phyloP scores from a whole-genome alignment of 768 basidiomycete genomes.

The Tubosaeta sp. region DNA sequence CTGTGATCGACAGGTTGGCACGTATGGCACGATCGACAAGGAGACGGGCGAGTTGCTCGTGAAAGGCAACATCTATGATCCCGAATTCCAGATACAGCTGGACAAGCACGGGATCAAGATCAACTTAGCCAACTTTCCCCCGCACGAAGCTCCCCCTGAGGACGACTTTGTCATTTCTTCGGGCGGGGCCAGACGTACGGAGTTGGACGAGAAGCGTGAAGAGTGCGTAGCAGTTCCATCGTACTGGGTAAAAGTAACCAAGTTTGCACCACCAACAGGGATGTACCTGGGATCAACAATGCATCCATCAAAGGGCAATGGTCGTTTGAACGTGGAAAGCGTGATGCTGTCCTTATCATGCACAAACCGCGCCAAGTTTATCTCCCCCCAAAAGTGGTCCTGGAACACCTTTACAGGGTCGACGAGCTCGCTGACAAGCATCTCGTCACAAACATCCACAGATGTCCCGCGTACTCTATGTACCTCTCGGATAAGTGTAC shows the following conservation, averaged over 20 bases:
- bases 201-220: conserved; percentile 9
- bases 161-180: conserved; percentile 24
- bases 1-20: conserved; percentile 28
- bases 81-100: conserved; percentile 15
- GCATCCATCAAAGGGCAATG: conserved; percentile 31
- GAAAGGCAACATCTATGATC: conserved; percentile 37
- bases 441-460: conserved; percentile 31
- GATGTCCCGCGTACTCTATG: conserved; percentile 31
- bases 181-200: conserved; percentile 10
- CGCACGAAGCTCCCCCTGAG: conserved; percentile 16
- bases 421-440: conserved; percentile 26
- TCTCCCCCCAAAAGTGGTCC: conserved; percentile 17
- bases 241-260: background rate
- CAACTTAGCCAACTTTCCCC: conserved; percentile 15
- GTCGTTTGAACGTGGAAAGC: conserved; percentile 26
- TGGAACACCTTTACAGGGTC: conserved; percentile 25
- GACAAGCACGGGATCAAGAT: conserved; percentile 10
- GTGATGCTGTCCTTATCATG: conserved; percentile 32
- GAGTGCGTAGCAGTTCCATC: conserved; percentile 10
- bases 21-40: conserved; percentile 31
- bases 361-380: conserved; percentile 23
- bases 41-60: conserved; percentile 27
- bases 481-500: conserved; percentile 30
- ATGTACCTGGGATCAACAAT: conserved; percentile 13
- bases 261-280: background rate